Evolutionary conservation across 257 asterid genomes (phyloP).

Genomic region (Nicotiana obtusifolia): DNA sequence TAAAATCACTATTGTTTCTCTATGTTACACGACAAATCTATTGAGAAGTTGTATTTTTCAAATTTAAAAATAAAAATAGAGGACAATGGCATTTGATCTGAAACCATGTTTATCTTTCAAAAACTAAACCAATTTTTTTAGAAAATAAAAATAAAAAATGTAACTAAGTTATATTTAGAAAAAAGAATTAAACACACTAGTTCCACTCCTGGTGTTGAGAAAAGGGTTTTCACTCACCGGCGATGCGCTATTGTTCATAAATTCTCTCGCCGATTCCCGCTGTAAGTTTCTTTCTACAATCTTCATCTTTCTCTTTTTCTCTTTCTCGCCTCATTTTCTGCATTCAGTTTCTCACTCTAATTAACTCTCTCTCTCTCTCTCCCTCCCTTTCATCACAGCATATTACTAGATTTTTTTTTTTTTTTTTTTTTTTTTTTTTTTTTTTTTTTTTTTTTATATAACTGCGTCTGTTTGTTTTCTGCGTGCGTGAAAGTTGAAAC

Average conservation of each 20-base stretch:
- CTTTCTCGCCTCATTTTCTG: conserved; percentile 18
- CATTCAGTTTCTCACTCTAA: neutral
- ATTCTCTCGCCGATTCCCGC: conserved; percentile 12
- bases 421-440: neutral
- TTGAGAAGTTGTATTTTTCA: no score
- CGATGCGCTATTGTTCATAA: conserved; percentile 14
- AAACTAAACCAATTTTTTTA: neutral
- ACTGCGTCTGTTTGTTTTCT: neutral
- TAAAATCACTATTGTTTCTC: no score
- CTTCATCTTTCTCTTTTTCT: neutral
- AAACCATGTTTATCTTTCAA: neutral
- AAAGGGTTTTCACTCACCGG: conserved; percentile 23
- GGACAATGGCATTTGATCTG: neutral
- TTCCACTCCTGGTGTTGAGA: neutral
- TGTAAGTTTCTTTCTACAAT: conserved; percentile 7
- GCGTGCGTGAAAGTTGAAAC: neutral
- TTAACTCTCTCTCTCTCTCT: neutral
- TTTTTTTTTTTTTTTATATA: neutral
- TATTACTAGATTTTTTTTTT: neutral
- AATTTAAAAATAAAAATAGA: no score
- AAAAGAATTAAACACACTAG: neutral
- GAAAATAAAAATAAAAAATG: neutral
- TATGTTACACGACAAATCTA: no score
- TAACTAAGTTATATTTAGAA: neutral
- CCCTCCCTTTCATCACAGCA: neutral